Conservation (phyloP, 2,329 filamentous ascomycete species). For the Colletotrichum sublineola region DNA sequence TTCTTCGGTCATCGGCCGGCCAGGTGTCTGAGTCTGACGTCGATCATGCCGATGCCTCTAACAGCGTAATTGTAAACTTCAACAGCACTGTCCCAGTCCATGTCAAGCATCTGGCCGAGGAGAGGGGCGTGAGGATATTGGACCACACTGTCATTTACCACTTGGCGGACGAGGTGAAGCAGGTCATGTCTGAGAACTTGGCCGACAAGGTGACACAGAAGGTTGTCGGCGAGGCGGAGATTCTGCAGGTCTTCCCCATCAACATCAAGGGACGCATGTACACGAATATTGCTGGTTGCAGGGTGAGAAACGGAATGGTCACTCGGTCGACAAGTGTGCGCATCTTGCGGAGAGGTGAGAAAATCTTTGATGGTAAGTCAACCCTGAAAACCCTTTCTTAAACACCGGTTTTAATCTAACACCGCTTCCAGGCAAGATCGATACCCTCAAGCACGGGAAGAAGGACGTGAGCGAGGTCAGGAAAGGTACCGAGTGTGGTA, state of each 20-base stretch:
- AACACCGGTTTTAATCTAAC: conserved; percentile 9
- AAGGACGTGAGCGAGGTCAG: conserved; percentile 91
- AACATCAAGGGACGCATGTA: conserved; percentile 78
- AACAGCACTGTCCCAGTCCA: conserved; percentile 78
- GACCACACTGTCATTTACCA: conserved; percentile 91
- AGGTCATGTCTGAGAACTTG: conserved; percentile 76
- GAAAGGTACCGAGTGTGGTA: conserved; percentile 94
- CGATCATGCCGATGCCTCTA: conserved; percentile 84
- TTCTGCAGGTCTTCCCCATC: conserved; percentile 87
- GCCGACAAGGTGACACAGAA: conserved; percentile 74
- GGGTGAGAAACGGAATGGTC: conserved; percentile 84
- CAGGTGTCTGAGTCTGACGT: conserved; percentile 87
- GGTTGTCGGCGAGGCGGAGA: conserved; percentile 89
- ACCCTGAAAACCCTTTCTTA: conserved; percentile 6
- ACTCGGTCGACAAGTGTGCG: conserved; percentile 74
- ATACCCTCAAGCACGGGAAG: conserved; percentile 90
- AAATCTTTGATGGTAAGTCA: conserved; percentile 84
- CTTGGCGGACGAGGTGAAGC: conserved; percentile 79
- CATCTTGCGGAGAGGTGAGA: conserved; percentile 77
- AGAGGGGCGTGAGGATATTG: conserved; percentile 80
- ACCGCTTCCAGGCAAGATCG: conserved; percentile 74
- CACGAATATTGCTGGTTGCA: conserved; percentile 87
- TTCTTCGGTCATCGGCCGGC: conserved; percentile 84
- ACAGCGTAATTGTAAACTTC: conserved; percentile 86
- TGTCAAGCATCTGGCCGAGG: conserved; percentile 78